phyloP scores from a whole-genome alignment of 164 flowering plant species.

The Sedum album region DNA sequence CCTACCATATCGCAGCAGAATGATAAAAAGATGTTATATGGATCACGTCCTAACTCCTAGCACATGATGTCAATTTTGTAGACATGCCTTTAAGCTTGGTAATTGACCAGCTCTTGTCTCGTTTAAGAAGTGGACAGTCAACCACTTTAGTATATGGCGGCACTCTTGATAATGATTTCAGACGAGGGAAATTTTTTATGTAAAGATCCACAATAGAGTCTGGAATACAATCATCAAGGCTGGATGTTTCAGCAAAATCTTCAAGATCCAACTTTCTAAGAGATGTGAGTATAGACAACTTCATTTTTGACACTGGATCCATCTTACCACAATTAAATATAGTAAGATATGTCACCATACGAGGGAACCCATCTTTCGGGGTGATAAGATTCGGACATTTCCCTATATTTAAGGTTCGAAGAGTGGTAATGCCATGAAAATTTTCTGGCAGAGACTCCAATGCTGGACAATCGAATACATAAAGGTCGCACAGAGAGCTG shows the following conservation, averaged over 20 bases:
- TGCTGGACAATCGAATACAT: no score
- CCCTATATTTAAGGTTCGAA: neutral
- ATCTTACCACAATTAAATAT: neutral
- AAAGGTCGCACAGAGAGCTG: no score
- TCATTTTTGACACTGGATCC: neutral
- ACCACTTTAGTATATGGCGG: neutral
- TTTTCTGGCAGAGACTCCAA: no score
- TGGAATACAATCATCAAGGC: neutral
- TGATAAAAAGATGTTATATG: no score
- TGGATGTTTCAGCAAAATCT: neutral
- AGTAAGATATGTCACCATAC: neutral
- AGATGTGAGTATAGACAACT: neutral
- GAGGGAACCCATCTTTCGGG: neutral
- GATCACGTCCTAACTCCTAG: no score
- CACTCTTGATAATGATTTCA: neutral
- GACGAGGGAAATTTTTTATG: neutral
- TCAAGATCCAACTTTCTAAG: neutral
- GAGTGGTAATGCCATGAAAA: neutral
- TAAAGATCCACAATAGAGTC: neutral
- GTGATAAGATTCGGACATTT: neutral
- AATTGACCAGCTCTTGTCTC: no score
- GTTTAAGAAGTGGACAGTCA: neutral
- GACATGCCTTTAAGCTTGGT: no score
- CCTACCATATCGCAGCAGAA: no score
- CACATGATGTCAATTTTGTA: no score